These are phyloP conservation scores for Wickerhamomyces alni DNA, from an alignment of 805 yeast genomes.

Conservation along the genomic window DNA sequence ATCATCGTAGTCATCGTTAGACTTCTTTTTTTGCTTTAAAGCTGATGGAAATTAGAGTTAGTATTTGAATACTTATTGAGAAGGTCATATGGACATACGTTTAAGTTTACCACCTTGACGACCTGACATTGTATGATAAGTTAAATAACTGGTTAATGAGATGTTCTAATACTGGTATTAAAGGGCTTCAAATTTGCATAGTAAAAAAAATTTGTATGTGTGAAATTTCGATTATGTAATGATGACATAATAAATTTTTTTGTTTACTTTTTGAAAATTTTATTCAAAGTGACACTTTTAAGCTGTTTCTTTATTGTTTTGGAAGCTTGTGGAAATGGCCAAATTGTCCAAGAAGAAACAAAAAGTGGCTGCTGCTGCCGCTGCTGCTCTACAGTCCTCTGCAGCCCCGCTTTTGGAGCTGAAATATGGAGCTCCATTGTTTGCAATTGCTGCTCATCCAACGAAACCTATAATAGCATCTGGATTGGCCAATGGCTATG, in stretches of 20 bases:
- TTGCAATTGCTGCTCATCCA: constrained; percentile 77
- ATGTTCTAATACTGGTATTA: too few species aligned
- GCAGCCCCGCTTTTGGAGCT: constrained; percentile 30
- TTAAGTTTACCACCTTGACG: constrained; percentile 97
- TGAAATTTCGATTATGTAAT: too few species aligned
- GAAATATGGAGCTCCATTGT: constrained; percentile 55
- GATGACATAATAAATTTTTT: too few species aligned
- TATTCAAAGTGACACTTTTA: too few species aligned
- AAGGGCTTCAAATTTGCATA: too few species aligned
- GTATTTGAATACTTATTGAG: too few species aligned
- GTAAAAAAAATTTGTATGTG: too few species aligned
- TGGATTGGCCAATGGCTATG: constrained; percentile 82
- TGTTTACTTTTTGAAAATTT: neutral
- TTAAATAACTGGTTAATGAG: too few species aligned
- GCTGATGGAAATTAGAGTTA: constrained; percentile 13
- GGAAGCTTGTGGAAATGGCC: neutral
- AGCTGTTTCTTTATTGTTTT: too few species aligned
- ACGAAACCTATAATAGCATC: constrained; percentile 51
- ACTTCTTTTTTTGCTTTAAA: constrained; percentile 71
- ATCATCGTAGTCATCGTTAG: constrained; percentile 68
- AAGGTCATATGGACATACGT: constrained; percentile 63
- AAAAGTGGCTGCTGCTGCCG: constrained; percentile 7
- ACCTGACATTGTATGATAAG: constrained; percentile 66
- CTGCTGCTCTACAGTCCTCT: constrained; percentile 14
- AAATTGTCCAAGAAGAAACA: constrained; percentile 16